Conservation (phyloP, 169 alveolate genomes). For the Plasmodium knowlesi region DNA sequence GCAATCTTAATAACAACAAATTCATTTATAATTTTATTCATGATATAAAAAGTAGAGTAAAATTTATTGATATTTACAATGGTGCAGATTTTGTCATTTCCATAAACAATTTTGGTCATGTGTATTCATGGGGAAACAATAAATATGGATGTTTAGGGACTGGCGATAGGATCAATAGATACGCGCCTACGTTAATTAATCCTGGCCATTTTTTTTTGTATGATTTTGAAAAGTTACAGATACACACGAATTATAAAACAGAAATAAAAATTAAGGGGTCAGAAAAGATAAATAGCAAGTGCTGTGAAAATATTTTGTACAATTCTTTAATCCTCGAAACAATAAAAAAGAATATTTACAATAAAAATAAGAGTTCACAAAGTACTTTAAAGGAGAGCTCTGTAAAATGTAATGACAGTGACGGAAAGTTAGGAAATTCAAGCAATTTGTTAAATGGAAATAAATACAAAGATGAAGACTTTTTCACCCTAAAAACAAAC, state of each 20-base stretch:
- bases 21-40: constrained; percentile 64
- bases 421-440: constrained; percentile 20
- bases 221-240: constrained; percentile 69
- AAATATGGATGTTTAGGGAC: constrained; percentile 73
- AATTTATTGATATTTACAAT: constrained; percentile 57
- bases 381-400: constrained; percentile 35
- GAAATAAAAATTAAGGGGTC: constrained; percentile 40
- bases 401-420: constrained; percentile 38
- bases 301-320: constrained; percentile 57
- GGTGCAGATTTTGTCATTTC: constrained; percentile 70
- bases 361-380: constrained; percentile 37
- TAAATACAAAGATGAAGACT: constrained; percentile 57
- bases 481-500: constrained; percentile 57
- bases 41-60: constrained; percentile 62
- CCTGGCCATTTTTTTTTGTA: constrained; percentile 73
- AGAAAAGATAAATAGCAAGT: constrained; percentile 30
- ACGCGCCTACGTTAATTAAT: constrained; percentile 59
- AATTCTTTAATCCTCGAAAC: constrained; percentile 57
- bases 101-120: constrained; percentile 72
- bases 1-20: constrained; percentile 43
- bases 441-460: constrained; percentile 15
- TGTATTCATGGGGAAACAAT: constrained; percentile 70
- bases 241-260: constrained; percentile 67
- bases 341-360: constrained; percentile 39
- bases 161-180: constrained; percentile 63